Base-by-base conservation (phyloP, 306 rosid genomes). In the Cicer yamashitae region DNA sequence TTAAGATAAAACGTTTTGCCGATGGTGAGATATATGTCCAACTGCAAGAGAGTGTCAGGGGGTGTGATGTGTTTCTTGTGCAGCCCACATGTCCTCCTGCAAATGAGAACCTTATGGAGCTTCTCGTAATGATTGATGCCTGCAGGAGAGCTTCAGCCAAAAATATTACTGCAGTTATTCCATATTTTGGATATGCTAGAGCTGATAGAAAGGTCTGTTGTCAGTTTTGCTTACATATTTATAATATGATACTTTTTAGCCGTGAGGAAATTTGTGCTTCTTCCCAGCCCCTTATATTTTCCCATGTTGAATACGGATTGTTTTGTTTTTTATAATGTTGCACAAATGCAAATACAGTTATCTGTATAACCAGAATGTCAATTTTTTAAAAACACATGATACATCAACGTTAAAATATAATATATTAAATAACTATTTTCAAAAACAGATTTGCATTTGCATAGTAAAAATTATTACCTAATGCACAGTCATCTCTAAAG, bases 31-130 rank as follows among this genome's bases (percentile, higher is more conserved):
- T 93, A 77, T 93, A 93, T 79, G 98, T 93, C 77, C 98, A 93
- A 82, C 81, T 93, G 81, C 98, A 93, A 91, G 98, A 93, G 84
- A 93, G 98, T 84, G 98, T 91, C 59, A 85, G 98, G 73, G 97
- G 97, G 71, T 93, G 97, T 80, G 98, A 93, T 81, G 98, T 93
- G 47, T 93, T 60, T 84, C 96, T 93, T 68, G 98, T 93, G 79
- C 97, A 93, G 79, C 98, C 98, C 50, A 91, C 97, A n/a, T 93
- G 98, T 70, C 98, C 98, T 75, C 97, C 98, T 7, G 98, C 97
- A 18, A 93, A 93, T 80, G 97, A 93, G 83, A 93, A 93, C 79
- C 93, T 93, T 34, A 89, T 91, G 97, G 98, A 93, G 87, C 98
- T 93, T 79, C 87, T 93, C 34, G 87, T 93, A 77, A 93, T 93